Evolutionary conservation across 129 eudicot genomes (phyloP), one percentile per base, ranked within the genome.

Genomic region (Dittrichia graveolens): DNA sequence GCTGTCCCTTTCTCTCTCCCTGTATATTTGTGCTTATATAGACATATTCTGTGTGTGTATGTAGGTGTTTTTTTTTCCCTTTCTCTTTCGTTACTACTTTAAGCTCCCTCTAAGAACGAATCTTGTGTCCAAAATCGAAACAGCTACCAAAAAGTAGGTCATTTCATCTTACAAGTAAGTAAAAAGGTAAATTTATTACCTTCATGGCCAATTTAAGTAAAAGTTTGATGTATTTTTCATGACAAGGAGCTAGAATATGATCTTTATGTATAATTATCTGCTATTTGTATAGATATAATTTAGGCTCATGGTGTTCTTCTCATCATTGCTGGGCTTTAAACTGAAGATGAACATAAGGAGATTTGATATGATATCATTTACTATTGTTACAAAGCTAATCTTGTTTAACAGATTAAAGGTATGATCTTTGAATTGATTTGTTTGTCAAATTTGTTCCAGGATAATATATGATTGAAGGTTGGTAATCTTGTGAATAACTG

Each of bases 401-500:
- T 59, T 47, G 57, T 62, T 16, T 64, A n/a, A 41, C 13, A 4
- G 42, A 68, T 50, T 44, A 47, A 68, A 40, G 34, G 9, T 47
- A 39, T 47, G 38, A 42, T 60, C 68, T 60, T 55, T 77, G 61
- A 61, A 71, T 45, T 18, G 14, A 1, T 58, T 50, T 50, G 12
- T 75, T 53, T 35, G 5, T 55, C 0, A 24, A 7, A 24, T 46
- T 57, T 57, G n/a, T 71, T 62, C 4, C 72, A 70, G 82, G 82
- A 54, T 44, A 71, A 10, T 57, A 37, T 48, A 8, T 50, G 77
- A 62, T 78, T 52, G 65, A 9, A 38, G 24, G 42, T 62, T 71
- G 52, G 71, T 70, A 72, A 69, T 52, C 41, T 71, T 78, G 67
- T 59, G 54, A 50, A 57, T 34, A 50, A 47, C 61, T 49, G 63